Evolutionary conservation across 257 asterid genomes (phyloP).

Genomic region (Nicotiana attenuata): DNA sequence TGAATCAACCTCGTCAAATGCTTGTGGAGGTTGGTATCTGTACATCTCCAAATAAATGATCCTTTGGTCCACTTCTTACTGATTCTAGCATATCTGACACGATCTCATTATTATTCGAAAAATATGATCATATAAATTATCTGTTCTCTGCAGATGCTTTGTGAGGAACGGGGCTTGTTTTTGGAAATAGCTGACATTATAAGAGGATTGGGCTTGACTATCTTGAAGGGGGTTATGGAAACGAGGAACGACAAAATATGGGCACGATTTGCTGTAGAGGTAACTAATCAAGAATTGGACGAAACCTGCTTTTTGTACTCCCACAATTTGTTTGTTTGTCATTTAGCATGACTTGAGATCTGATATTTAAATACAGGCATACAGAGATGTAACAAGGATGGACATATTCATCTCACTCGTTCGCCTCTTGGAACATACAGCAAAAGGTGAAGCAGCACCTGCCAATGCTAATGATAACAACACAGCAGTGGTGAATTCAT

Average conservation of each 20-base stretch:
- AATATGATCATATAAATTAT: not conserved
- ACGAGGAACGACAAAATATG: slow-evolving; percentile 70
- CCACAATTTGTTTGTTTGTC: too few relatives aligned
- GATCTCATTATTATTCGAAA: not conserved
- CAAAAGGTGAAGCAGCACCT: slow-evolving; percentile 28
- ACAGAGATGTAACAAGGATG: slow-evolving; percentile 88
- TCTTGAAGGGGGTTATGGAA: slow-evolving; percentile 91
- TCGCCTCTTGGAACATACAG: slow-evolving; percentile 66
- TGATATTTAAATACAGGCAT: slow-evolving; percentile 49
- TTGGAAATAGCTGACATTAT: slow-evolving; percentile 90
- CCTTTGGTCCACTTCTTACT: not conserved
- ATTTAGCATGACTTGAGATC: not conserved
- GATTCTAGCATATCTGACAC: not conserved
- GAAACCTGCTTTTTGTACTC: not conserved
- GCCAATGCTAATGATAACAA: slow-evolving; percentile 24
- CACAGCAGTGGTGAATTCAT: slow-evolving; percentile 28
- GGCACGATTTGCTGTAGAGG: slow-evolving; percentile 94
- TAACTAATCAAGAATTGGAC: slow-evolving; percentile 13
- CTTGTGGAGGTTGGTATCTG: slow-evolving; percentile 59
- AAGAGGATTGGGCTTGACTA: slow-evolving; percentile 82
- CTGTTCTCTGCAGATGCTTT: slow-evolving; percentile 57
- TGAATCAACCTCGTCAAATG: slow-evolving; percentile 89
- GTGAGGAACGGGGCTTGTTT: slow-evolving; percentile 80
- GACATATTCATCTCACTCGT: slow-evolving; percentile 78
- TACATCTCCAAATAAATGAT: not conserved